Base-by-base conservation (phyloP, 768 basidiomycete genomes). In the Boletus rubropictus region DNA sequence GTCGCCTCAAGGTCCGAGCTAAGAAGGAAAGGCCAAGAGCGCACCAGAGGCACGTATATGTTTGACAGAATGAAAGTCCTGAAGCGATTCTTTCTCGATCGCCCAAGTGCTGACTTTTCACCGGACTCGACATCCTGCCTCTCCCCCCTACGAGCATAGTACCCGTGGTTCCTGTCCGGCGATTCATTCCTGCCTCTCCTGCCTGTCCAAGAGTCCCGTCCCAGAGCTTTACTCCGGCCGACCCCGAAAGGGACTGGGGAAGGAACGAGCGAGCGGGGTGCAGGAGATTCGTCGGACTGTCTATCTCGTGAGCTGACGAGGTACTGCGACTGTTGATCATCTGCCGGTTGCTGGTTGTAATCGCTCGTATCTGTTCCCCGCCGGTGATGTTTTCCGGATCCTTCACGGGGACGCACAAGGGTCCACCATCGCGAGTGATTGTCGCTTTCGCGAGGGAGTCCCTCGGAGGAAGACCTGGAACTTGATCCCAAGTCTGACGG, bases 1-100 rank as follows among this genome's bases (percentile, higher is more conserved):
- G 48, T 62, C 45, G 57, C 50, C 14, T 47, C 45, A 24, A 24
- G 22, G 41, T 28, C 29, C 14, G 25, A 38, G 36, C 25, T 25
- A 49, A 46, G 32, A 34, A n/a, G 24, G 38, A 9, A 43, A 40
- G 25, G 20, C 9, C 15, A 42, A 20, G 20, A 35, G 66, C 79
- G 44, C 55, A 89, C 89, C 70, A 92, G 60, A 41, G 89, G 89
- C 42, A 89, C 84, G 62, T 89, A 89, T 44, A 77, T 66, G 54
- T 91, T 88, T 40, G 75, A 78, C 35, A 92, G 68, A 49, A 89
- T 77, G 57, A 88, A 92, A 8, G 70, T 63, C 39, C 85, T 76
- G 39, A 86, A 55, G 35, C 73, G 70, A 56, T 80, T 82, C 59
- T 57, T 71, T 36, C 69, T 57, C 50, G 66, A 62, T 50, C 51